Percentiles rank a stretch among this genome's conserved stretches.
phyloP scores from a whole-genome alignment of 345 rosid species.

The Boechera divaricarpa region DNA sequence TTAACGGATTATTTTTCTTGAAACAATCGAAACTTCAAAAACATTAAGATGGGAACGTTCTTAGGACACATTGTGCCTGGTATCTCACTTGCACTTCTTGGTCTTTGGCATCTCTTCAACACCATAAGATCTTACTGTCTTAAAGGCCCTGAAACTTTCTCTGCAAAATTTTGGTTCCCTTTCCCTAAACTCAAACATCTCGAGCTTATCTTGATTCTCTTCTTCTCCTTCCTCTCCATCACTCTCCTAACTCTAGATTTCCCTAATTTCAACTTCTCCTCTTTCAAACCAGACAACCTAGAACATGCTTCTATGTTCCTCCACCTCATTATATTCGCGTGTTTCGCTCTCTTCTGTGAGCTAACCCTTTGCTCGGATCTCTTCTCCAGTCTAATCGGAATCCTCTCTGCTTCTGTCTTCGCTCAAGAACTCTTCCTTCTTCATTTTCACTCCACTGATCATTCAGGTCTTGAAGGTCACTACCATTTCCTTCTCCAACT shows the following conservation, averaged over 20 bases:
- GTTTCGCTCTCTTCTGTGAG: conserved; percentile 69
- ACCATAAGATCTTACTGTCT: conserved; percentile 65
- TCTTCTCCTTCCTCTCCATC: conserved; percentile 68
- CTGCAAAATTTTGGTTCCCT: conserved; percentile 63
- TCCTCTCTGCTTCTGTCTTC: conserved; percentile 68
- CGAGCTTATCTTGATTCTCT: conserved; percentile 60
- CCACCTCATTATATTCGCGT: conserved; percentile 75
- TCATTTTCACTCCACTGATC: conserved; percentile 89
- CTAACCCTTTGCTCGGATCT: conserved; percentile 51
- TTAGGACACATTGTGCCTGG: conserved; percentile 77
- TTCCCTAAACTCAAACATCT: conserved; percentile 59
- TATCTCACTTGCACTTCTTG: conserved; percentile 68
- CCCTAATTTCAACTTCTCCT: conserved; percentile 54
- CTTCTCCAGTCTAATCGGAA: conserved; percentile 58
- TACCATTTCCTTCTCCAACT: conserved; percentile 91
- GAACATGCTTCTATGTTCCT: conserved; percentile 91
- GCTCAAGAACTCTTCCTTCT: conserved; percentile 86
- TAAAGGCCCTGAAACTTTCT: conserved; percentile 58
- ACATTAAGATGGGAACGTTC: conserved; percentile 67
- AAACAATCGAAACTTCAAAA: not conserved
- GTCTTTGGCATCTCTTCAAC: conserved; percentile 81
- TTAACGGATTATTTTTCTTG: not conserved
- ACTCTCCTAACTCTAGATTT: conserved; percentile 61
- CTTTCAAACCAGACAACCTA: conserved; percentile 64
- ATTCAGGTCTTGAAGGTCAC: conserved; percentile 86